Evolutionary conservation across 2,329 filamentous ascomycete genomes (phyloP).

Genomic region (Colletotrichum paranaense): DNA sequence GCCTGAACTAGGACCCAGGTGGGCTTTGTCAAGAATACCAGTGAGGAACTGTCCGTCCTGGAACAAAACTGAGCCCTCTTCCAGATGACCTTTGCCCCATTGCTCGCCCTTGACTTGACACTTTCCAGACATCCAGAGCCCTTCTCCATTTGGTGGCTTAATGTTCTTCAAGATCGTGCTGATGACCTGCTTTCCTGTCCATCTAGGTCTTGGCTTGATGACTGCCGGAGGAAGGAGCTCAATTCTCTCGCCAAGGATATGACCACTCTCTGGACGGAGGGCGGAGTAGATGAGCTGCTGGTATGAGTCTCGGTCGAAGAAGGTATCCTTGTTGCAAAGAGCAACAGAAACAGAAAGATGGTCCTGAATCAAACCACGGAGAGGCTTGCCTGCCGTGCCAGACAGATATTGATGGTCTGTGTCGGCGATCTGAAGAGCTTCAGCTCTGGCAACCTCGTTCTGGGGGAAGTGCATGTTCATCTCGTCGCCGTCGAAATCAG

Average conservation of each 20-base stretch:
- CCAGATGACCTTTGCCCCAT: slow-evolving; percentile 77
- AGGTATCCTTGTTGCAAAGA: slow-evolving; percentile 90
- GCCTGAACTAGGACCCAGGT: slow-evolving; percentile 88
- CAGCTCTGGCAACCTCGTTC: slow-evolving; percentile 92
- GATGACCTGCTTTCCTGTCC: slow-evolving; percentile 97
- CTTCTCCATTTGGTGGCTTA: slow-evolving; percentile 78
- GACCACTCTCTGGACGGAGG: slow-evolving; percentile 88
- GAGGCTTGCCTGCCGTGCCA: slow-evolving; percentile 90
- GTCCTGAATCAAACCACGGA: slow-evolving; percentile 97
- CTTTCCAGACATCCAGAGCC: slow-evolving; percentile 82
- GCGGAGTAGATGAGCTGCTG: slow-evolving; percentile 94
- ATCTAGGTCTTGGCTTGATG: slow-evolving; percentile 82
- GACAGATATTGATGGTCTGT: slow-evolving; percentile 98
- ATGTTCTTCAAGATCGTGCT: slow-evolving; percentile 95
- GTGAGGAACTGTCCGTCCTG: slow-evolving; percentile 88
- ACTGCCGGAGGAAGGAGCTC: slow-evolving; percentile 84
- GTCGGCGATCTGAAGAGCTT: slow-evolving; percentile 92
- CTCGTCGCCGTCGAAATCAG: slow-evolving; percentile 98
- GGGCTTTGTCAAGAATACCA: slow-evolving; percentile 95
- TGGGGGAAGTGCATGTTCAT: slow-evolving; percentile 99
- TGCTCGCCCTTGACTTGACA: slow-evolving; percentile 81
- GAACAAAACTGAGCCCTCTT: slow-evolving; percentile 86
- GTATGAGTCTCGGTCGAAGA: slow-evolving; percentile 89
- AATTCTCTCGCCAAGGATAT: slow-evolving; percentile 85
- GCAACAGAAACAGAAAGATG: slow-evolving; percentile 95